Conservation (phyloP, 306 rosid species). For the Medicago lupulina region DNA sequence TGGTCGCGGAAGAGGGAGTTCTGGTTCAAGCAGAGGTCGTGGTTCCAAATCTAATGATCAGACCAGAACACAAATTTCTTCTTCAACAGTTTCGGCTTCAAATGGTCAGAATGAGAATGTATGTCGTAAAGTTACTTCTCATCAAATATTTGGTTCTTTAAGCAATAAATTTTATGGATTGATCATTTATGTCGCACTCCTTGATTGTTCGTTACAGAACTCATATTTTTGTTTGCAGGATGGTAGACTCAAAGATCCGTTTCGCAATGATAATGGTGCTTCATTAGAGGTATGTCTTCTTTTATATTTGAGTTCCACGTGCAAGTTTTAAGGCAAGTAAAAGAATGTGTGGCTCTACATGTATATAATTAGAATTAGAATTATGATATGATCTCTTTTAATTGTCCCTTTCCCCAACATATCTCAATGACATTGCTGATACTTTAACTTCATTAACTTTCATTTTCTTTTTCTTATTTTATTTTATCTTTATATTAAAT, state of each 20-base stretch:
- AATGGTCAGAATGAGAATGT: slow-evolving; percentile 78
- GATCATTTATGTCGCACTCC: slow-evolving; percentile 15
- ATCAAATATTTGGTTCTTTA: slow-evolving; percentile 30
- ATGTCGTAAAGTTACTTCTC: slow-evolving; percentile 56
- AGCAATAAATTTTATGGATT: background rate
- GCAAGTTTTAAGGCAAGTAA: slow-evolving; percentile 21
- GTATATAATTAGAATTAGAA: slow-evolving; percentile 36
- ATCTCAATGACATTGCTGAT: slow-evolving; percentile 2
- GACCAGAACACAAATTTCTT: slow-evolving; percentile 56
- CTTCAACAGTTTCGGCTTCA: slow-evolving; percentile 58
- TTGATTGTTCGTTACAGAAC: slow-evolving; percentile 20
- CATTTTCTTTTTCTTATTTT: slow-evolving; percentile 18
- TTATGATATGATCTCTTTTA: slow-evolving; percentile 27
- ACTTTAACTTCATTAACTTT: slow-evolving; percentile 12
- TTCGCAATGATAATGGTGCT: slow-evolving; percentile 54
- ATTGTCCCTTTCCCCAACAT: background rate
- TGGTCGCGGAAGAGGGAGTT: slow-evolving; percentile 88
- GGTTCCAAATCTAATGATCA: slow-evolving; percentile 79
- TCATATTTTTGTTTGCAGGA: slow-evolving; percentile 60
- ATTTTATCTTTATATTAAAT: slow-evolving; percentile 43
- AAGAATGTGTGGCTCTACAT: slow-evolving; percentile 30
- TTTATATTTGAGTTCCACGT: slow-evolving; percentile 19
- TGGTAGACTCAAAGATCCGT: slow-evolving; percentile 65
- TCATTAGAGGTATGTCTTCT: slow-evolving; percentile 63
- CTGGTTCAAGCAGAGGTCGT: slow-evolving; percentile 84